Percentiles rank a stretch among this genome's conserved stretches.
Conservation (phyloP, 176 grass and related monocot species). For the Zoysia japonica region DNA sequence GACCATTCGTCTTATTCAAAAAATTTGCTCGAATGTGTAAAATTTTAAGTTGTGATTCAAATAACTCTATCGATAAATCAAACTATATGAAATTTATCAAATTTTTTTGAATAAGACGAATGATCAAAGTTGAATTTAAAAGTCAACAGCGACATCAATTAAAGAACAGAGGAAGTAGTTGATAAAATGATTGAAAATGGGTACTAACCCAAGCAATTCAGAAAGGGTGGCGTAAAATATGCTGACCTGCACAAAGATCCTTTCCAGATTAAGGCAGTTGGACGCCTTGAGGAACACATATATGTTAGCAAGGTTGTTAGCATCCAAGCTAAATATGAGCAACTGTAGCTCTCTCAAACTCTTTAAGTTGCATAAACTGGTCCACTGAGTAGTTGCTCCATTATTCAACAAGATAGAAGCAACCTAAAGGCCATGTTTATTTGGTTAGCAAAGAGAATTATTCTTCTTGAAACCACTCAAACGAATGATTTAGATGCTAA, state of each 20-base stretch:
- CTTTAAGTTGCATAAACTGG: conserved; percentile 38
- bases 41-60: no score
- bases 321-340: conserved; percentile 42
- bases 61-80: no score
- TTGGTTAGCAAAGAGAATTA: background rate
- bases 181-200: background rate
- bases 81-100: no score
- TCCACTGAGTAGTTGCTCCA: conserved; percentile 1
- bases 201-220: background rate
- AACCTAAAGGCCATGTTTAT: conserved; percentile 11
- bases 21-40: no score
- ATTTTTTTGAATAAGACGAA: no score
- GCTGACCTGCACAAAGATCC: conserved; percentile 63
- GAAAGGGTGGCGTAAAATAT: background rate
- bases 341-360: conserved; percentile 66
- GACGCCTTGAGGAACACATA: conserved; percentile 49
- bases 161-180: no score
- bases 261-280: conserved; percentile 41
- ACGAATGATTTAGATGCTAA: background rate
- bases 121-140: no score
- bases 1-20: no score
- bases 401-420: conserved; percentile 31
- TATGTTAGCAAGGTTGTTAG: conserved; percentile 43
- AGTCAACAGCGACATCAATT: no score
- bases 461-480: background rate